Evolutionary conservation across 768 basidiomycete genomes (phyloP), one percentile per base, ranked within the genome.

Genomic region (Lentinula lateritia): DNA sequence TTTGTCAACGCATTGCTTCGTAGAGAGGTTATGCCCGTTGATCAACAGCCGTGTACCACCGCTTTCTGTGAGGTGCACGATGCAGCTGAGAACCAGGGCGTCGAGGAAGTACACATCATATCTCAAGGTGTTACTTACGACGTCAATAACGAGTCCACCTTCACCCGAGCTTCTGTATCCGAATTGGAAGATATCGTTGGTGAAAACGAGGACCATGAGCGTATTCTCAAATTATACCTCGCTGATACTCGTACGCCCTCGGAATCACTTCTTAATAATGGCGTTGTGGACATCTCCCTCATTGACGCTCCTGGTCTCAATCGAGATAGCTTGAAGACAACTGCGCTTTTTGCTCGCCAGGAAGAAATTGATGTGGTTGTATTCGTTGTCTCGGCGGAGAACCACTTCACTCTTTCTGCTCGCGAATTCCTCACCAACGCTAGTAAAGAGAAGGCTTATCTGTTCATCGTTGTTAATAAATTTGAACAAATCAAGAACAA

Each of bases 381-480:
- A 61, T 99, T 98, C 72, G 95, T 98, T 66, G 95, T 97, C 54
- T 94, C 92, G 0, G 94, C 97, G 3, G 95, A 97, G 77, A 98
- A 99, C 74, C 96, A 98, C 78, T 96, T 99, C 73, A 99, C 97
- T 0, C 82, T 95, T 18, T 96, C 94, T 4, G 90, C 94, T 13
- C 92, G 90, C 71, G 95, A 98, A 72, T 98, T 99, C 81, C 82
- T 99, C 52, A 83, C 78, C 78, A 93, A 86, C 67, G 95, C 96
- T 2, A 92, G 90, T 76, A 90, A 93, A 67, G 97, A 99, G 77
- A 98, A 98, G 79, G 94, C 96, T 0, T 96, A 95, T 71, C 78
- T 99, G 53, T 99, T 99, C 79, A 90, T 98, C 71, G 97, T 98
- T 59, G 96, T 98, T 72, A 99, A 99, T 83, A 94, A 95, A 73